Evolutionary conservation across 441 rosid genomes (phyloP).

Genomic region (Populus tomentosa): DNA sequence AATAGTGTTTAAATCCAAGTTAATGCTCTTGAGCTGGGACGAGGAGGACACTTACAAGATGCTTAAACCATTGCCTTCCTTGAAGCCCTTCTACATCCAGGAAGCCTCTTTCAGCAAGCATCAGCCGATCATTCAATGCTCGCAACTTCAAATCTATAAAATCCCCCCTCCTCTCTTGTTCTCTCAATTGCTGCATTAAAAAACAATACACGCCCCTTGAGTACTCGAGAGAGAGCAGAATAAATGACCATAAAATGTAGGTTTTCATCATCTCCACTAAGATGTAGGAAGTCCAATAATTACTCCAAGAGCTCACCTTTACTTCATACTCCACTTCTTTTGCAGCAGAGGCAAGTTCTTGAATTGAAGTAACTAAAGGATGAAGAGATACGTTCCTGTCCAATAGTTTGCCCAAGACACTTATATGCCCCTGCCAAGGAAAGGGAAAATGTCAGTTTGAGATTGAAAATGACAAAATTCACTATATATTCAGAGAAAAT

Average conservation of each 20-base stretch:
- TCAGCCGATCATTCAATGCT: slow-evolving; percentile 71
- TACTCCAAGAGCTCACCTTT: slow-evolving; percentile 33
- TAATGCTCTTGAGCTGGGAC: background rate
- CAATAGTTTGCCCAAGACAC: slow-evolving; percentile 44
- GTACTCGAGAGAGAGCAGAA: background rate
- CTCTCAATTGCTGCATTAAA: slow-evolving; percentile 45
- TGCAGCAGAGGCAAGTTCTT: slow-evolving; percentile 52
- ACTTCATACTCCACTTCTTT: slow-evolving; percentile 55
- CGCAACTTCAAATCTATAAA: slow-evolving; percentile 36
- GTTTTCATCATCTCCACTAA: background rate
- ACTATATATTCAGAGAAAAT: background rate
- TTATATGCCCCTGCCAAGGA: slow-evolving; percentile 39
- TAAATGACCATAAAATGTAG: background rate
- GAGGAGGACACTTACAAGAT: slow-evolving; percentile 57
- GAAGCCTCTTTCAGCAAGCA: slow-evolving; percentile 94
- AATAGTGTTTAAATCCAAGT: no score
- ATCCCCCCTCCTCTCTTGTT: slow-evolving; percentile 24
- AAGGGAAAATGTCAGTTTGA: background rate
- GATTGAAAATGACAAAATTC: background rate
- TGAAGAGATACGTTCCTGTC: slow-evolving; percentile 37
- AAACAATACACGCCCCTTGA: background rate
- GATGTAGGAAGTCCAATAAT: background rate
- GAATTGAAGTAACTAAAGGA: slow-evolving; percentile 56
- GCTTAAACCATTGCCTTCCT: slow-evolving; percentile 84
- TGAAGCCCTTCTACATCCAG: slow-evolving; percentile 69